A percentile compares a stretch with the other conserved stretches of the same genome.
Conservation (phyloP, 2,329 filamentous ascomycete genomes). For the Monilinia polystroma region DNA sequence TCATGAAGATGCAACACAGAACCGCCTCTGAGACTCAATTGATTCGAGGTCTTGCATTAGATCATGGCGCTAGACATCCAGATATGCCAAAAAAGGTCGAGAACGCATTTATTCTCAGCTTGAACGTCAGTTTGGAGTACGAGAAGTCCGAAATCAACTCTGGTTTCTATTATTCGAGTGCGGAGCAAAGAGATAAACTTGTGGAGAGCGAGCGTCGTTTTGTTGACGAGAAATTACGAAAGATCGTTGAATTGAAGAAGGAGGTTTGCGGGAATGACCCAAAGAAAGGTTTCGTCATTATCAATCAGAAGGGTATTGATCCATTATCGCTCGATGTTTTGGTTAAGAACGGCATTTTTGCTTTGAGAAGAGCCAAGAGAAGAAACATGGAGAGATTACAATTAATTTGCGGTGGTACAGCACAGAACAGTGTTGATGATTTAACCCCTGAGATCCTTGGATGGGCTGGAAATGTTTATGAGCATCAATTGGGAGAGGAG, state of each 20-base stretch:
- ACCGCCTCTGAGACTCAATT: slow-evolving; percentile 94
- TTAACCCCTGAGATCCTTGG: slow-evolving; percentile 83
- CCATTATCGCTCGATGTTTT: slow-evolving; percentile 92
- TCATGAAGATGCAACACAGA: slow-evolving; percentile 99
- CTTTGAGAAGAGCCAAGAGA: slow-evolving; percentile 89
- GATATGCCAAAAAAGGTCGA: slow-evolving; percentile 97
- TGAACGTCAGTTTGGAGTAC: slow-evolving; percentile 97
- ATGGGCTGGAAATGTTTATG: slow-evolving; percentile 95
- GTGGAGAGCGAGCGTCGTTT: slow-evolving; percentile 96
- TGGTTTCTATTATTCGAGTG: slow-evolving; percentile 96
- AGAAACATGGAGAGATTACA: slow-evolving; percentile 99
- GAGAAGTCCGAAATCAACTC: slow-evolving; percentile 99
- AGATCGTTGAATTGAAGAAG: slow-evolving; percentile 98
- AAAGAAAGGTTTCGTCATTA: slow-evolving; percentile 94
- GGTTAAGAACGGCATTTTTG: slow-evolving; percentile 97
- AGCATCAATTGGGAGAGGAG: slow-evolving; percentile 96
- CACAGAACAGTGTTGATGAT: slow-evolving; percentile 97
- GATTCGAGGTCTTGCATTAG: slow-evolving; percentile 86
- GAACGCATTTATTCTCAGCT: slow-evolving; percentile 90
- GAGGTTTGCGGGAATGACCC: slow-evolving; percentile 90
- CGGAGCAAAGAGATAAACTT: slow-evolving; percentile 94
- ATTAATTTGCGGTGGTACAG: slow-evolving; percentile 83
- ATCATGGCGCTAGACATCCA: slow-evolving; percentile 93
- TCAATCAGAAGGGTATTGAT: slow-evolving; percentile 99
- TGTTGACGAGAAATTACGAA: slow-evolving; percentile 92